Evolutionary conservation across 2,329 filamentous ascomycete genomes (phyloP).

Genomic region (Fusarium torreyae): DNA sequence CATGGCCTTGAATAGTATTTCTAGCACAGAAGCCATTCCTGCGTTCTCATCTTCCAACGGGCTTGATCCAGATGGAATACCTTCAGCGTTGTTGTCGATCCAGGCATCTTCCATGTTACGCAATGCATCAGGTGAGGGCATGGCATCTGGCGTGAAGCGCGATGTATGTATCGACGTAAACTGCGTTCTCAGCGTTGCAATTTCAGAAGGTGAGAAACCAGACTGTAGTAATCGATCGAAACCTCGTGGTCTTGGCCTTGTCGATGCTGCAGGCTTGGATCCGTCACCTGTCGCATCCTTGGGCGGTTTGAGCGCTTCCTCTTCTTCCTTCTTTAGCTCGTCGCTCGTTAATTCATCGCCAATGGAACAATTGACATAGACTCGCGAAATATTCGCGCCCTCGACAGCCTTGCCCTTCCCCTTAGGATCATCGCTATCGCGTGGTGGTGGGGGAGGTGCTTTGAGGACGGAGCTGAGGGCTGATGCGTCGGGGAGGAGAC

Average conservation of each 20-base stretch:
- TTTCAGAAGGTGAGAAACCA: constrained; percentile 87
- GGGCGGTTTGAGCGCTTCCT: constrained; percentile 57
- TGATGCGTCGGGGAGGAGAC: constrained; percentile 82
- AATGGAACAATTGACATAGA: constrained; percentile 96
- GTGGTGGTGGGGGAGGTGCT: constrained; percentile 70
- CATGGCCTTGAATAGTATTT: constrained; percentile 90
- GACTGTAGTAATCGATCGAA: constrained; percentile 89
- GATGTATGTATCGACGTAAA: constrained; percentile 88
- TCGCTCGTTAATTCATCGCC: constrained; percentile 78
- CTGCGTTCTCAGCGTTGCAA: constrained; percentile 87
- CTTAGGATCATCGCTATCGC: constrained; percentile 47
- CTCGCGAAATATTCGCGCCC: constrained; percentile 67
- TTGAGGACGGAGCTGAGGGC: constrained; percentile 79
- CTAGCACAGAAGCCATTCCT: constrained; percentile 72
- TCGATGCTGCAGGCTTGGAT: constrained; percentile 51
- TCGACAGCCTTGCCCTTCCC: constrained; percentile 75
- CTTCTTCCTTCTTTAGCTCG: constrained; percentile 79
- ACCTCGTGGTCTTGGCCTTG: constrained; percentile 69
- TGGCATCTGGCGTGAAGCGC: constrained; percentile 88
- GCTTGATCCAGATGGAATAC: constrained; percentile 57
- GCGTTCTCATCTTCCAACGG: constrained; percentile 64
- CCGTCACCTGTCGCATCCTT: constrained; percentile 64
- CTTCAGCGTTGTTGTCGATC: constrained; percentile 79
- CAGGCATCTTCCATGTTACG: constrained; percentile 88
- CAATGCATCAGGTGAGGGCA: constrained; percentile 84